Percentiles rank a stretch among this genome's conserved stretches.
Conservation (phyloP, 495 filamentous ascomycete genomes). For the Podospora fimiseda region DNA sequence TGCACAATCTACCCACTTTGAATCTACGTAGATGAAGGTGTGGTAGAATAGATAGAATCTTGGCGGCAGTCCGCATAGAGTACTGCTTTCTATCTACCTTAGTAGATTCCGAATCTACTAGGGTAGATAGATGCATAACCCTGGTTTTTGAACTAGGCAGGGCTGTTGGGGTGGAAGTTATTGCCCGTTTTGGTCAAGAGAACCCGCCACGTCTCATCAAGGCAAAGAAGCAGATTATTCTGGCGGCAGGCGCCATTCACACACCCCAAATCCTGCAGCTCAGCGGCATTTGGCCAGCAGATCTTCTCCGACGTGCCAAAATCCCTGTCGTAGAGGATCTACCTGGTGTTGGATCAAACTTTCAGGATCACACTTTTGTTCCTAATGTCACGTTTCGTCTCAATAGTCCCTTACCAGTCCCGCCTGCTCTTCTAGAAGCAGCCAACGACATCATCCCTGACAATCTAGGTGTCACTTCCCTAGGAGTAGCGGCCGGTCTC, state of each 20-base stretch:
- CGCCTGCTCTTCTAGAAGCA: slow-evolving; percentile 7
- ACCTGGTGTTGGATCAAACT: slow-evolving; percentile 50
- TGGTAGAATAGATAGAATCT: slow-evolving; percentile 12
- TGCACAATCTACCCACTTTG: no score
- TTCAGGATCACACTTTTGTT: slow-evolving; percentile 46
- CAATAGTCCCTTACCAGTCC: neutral
- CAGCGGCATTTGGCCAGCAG: slow-evolving; percentile 41
- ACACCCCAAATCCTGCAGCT: slow-evolving; percentile 48
- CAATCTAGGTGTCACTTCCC: slow-evolving; percentile 44
- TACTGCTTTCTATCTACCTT: no score
- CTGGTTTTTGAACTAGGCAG: slow-evolving; percentile 29
- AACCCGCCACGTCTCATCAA: slow-evolving; percentile 15
- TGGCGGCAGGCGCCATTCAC: slow-evolving; percentile 45
- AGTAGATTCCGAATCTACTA: no score
- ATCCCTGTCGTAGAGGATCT: slow-evolving; percentile 39
- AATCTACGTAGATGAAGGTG: no score
- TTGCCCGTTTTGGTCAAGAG: neutral
- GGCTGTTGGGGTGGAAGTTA: slow-evolving; percentile 21
- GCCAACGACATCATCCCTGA: slow-evolving; percentile 15
- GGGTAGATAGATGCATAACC: no score
- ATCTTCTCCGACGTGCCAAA: slow-evolving; percentile 32
- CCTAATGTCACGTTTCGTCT: slow-evolving; percentile 15
- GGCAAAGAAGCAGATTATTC: slow-evolving; percentile 43
- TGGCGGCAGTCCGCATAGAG: no score
- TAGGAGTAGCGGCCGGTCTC: slow-evolving; percentile 17